These are phyloP conservation scores for Colletotrichum cereale DNA, from an alignment of 2,329 filamentous ascomycete genomes.

Conservation along the genomic window DNA sequence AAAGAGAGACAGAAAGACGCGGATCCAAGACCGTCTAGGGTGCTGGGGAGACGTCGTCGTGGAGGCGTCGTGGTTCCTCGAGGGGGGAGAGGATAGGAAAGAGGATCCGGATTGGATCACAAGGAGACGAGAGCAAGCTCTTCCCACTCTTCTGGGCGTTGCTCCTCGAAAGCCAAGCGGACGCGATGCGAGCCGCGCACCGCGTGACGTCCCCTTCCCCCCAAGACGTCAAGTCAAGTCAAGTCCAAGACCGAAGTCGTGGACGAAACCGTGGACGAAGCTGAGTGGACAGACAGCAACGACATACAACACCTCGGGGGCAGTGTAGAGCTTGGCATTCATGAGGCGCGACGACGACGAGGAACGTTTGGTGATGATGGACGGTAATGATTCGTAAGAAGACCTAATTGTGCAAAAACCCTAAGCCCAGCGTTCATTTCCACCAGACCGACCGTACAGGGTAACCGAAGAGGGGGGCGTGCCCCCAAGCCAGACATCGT, in stretches of 20 bases:
- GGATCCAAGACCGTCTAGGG: neutral
- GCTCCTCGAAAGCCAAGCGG: too few species aligned
- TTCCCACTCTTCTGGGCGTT: neutral
- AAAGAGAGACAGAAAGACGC: neutral
- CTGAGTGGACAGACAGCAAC: neutral
- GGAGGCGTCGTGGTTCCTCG: neutral
- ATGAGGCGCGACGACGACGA: neutral
- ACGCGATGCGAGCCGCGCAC: neutral
- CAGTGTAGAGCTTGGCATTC: neutral
- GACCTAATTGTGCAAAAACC: slow-evolving; percentile 18
- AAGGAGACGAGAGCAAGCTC: neutral
- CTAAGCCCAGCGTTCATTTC: slow-evolving; percentile 23
- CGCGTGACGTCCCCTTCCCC: neutral
- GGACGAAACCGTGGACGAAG: neutral
- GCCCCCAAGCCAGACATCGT: slow-evolving; percentile 22
- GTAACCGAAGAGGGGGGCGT: neutral
- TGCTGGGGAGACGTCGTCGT: neutral
- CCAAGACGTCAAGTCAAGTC: neutral
- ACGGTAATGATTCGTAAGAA: slow-evolving; percentile 19
- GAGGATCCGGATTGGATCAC: neutral
- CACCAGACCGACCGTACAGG: slow-evolving; percentile 14
- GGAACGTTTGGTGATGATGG: neutral
- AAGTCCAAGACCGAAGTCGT: neutral
- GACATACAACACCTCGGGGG: neutral
- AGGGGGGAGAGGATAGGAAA: neutral